These are phyloP conservation scores for Euphorbia peplus DNA, from an alignment of 345 rosid genomes.

Conservation along the genomic window DNA sequence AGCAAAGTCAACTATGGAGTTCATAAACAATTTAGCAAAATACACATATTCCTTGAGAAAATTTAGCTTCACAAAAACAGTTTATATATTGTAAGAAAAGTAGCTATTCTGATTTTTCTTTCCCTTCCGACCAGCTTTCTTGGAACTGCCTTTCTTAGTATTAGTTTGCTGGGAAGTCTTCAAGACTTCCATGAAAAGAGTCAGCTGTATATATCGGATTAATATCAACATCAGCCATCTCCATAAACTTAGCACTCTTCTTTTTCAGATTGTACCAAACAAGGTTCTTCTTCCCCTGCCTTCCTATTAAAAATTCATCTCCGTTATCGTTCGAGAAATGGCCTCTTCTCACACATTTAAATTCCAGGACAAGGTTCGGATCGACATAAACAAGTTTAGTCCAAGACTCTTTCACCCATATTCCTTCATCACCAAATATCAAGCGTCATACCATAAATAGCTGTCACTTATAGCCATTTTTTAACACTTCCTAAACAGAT, in stretches of 20 bases:
- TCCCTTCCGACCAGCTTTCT: too few species aligned
- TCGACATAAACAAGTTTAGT: background rate
- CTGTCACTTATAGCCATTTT: background rate
- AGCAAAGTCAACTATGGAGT: background rate
- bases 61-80: too few species aligned
- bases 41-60: too few species aligned
- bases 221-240: background rate
- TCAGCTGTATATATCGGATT: background rate
- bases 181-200: conserved; percentile 7
- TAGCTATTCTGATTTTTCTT: too few species aligned
- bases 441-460: background rate
- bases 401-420: conserved; percentile 3
- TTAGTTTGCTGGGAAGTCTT: conserved; percentile 1
- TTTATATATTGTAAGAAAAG: too few species aligned
- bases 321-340: background rate
- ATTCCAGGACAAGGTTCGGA: background rate
- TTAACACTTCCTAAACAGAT: background rate
- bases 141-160: too few species aligned
- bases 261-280: background rate
- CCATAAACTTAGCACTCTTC: background rate
- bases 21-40: too few species aligned
- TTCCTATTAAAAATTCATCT: background rate
- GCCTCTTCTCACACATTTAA: background rate
- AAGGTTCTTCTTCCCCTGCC: background rate
- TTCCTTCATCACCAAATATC: conserved; percentile 6